These are phyloP conservation scores for Ilex asprella DNA, from an alignment of 257 asterid genomes.

Conservation along the genomic window DNA sequence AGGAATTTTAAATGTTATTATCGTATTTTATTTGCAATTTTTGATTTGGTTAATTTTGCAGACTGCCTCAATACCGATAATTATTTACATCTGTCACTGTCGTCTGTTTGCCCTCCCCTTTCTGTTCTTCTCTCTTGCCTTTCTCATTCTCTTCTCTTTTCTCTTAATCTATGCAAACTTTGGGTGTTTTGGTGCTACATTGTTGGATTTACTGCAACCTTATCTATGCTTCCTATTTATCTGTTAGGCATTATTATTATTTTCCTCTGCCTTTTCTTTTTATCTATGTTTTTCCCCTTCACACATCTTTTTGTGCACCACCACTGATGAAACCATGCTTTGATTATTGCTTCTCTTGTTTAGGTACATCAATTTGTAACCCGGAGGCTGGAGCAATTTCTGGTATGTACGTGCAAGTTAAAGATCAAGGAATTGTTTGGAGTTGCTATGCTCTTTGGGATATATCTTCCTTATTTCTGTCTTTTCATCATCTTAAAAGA, in stretches of 20 bases:
- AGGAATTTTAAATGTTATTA: too few relatives aligned
- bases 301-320: background rate
- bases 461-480: background rate
- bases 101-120: too few relatives aligned
- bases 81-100: too few relatives aligned
- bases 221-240: background rate
- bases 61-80: too few relatives aligned
- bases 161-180: too few relatives aligned
- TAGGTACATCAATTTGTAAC: constrained; percentile 88
- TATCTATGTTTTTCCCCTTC: background rate
- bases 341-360: constrained; percentile 21
- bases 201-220: background rate
- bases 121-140: too few relatives aligned
- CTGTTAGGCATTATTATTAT: background rate
- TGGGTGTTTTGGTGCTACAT: background rate
- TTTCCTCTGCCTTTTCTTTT: too few relatives aligned
- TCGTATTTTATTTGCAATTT: too few relatives aligned
- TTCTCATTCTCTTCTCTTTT: too few relatives aligned
- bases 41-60: too few relatives aligned
- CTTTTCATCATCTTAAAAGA: too few relatives aligned
- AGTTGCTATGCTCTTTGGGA: constrained; percentile 1
- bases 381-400: constrained; percentile 87
- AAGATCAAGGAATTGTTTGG: background rate
- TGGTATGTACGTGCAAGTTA: constrained; percentile 60
- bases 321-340: constrained; percentile 11